phyloP scores from a whole-genome alignment of 805 yeast genomes.

The Jamesozyma gamospora region DNA sequence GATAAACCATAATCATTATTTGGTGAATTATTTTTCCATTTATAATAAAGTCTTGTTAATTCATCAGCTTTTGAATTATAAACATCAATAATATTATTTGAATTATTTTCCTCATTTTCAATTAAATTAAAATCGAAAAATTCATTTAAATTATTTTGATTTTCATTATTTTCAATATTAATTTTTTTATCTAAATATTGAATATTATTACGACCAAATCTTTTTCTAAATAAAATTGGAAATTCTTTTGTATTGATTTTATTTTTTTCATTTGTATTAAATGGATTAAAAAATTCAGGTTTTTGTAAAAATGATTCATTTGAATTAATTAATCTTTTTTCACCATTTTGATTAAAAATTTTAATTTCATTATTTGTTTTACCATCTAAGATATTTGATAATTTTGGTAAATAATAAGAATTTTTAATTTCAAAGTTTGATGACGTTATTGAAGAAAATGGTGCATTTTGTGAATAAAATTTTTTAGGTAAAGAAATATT shows the following conservation, averaged over 20 bases:
- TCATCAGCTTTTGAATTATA: conserved; percentile 40
- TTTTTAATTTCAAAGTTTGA: conserved; percentile 56
- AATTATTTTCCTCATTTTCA: conserved; percentile 18
- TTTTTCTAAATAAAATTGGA: conserved; percentile 55
- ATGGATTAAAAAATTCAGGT: conserved; percentile 31
- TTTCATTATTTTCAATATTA: conserved; percentile 18
- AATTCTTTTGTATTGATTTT: conserved; percentile 31
- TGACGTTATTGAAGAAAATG: conserved; percentile 71
- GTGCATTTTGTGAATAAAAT: conserved; percentile 53
- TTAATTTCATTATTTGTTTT: conserved; percentile 15
- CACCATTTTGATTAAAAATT: conserved; percentile 24
- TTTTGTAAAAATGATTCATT: conserved; percentile 22
- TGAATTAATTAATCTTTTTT: conserved; percentile 15
- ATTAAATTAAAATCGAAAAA: conserved; percentile 33
- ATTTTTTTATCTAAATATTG: conserved; percentile 68
- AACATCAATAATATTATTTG: conserved; percentile 29
- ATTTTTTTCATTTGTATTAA: conserved; percentile 17
- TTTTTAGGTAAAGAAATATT: conserved; percentile 50
- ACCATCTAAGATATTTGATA: conserved; percentile 25
- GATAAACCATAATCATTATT: conserved; percentile 37
- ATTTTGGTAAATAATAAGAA: conserved; percentile 36
- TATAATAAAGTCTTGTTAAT: conserved; percentile 42
- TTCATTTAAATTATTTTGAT: conserved; percentile 27
- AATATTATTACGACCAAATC: conserved; percentile 64
- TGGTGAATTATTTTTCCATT: conserved; percentile 63